Evolutionary conservation across 2,329 filamentous ascomycete species (phyloP), one percentile per base, ranked within the genome.

Genomic region (Fusarium graminum): DNA sequence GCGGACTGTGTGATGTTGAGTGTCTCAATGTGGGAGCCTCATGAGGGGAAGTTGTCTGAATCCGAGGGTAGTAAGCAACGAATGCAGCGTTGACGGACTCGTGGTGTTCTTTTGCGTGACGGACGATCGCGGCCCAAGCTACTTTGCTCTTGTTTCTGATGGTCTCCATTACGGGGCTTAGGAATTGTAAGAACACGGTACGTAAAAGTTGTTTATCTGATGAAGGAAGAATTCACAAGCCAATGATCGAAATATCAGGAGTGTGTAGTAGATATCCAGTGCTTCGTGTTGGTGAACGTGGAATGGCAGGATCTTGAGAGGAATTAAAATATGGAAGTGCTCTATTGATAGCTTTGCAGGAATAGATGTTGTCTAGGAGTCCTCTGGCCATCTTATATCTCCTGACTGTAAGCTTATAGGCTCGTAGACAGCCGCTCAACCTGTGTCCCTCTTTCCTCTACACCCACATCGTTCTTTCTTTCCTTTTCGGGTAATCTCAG

Each of bases 51-150:
- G 16, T 13, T 9, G 30, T 13, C 19, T 16, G 13, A 6, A 47
- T 46, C 16, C 39, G 47, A n/a, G 53, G 53, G 8, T 57, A 57
- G 19, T 57, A 57, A 8, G 17, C 10, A 13, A 26, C 26, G 4
- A 57, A 39, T 7, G 53, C 53, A 19, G 53, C 53, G 9, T 57
- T 57, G 40, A 57, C 53, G 11, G 53, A 57, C 12, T 36, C 9
- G 32, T 57, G 53, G 19, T 57, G 53, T 16, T 57, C 53, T 19
- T 57, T 57, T 19, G 53, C 53, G 26, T 53, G 53, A 32, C 52
- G 40, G 19, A 57, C 53, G 4, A 57, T 50, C 0, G 47, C 40
- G 4, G 47, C 29, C 53, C 53, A 57, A 25, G 38, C 28, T 32
- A 39, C 34, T 1, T 32, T 34, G 2, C 30, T 49, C 26, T 44